phyloP scores from a whole-genome alignment of 768 basidiomycete genomes.

The Naganishia randhawae region DNA sequence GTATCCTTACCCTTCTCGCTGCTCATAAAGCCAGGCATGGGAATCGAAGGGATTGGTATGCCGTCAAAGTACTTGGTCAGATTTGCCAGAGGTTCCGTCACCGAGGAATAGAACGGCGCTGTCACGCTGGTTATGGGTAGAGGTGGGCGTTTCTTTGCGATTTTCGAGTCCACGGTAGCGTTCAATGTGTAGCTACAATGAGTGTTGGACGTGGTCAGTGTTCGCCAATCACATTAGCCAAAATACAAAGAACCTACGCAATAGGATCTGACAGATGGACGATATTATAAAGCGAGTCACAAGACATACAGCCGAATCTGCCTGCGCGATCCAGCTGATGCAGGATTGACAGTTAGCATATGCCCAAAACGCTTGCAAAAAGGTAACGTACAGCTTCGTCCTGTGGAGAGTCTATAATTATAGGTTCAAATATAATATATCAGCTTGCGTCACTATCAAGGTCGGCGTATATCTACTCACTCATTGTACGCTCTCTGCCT shows the following conservation, averaged over 20 bases:
- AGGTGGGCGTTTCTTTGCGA: conserved; percentile 38
- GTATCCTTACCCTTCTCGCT: conserved; percentile 28
- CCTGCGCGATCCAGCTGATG: conserved; percentile 52
- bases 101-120: conserved; percentile 45
- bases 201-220: not conserved
- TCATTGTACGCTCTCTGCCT: conserved; percentile 53
- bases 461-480: conserved; percentile 27
- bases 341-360: not conserved
- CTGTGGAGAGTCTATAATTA: conserved; percentile 46
- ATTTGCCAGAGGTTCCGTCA: conserved; percentile 46
- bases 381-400: conserved; percentile 52
- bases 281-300: conserved; percentile 54
- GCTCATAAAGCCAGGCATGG: conserved; percentile 32
- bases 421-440: not conserved
- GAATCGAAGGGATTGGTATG: conserved; percentile 37
- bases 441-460: no score
- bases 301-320: conserved; percentile 54
- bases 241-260: conserved; percentile 42
- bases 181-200: conserved; percentile 52
- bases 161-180: conserved; percentile 53
- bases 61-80: conserved; percentile 28
- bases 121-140: conserved; percentile 49
- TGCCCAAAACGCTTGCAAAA: not conserved
- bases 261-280: conserved; percentile 54
- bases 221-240: not conserved